A percentile compares a stretch with the other conserved stretches of the same genome.
These are phyloP conservation scores for Coccomyxa sp. DNA, from an alignment of 139 green algal species.

Conservation along the genomic window DNA sequence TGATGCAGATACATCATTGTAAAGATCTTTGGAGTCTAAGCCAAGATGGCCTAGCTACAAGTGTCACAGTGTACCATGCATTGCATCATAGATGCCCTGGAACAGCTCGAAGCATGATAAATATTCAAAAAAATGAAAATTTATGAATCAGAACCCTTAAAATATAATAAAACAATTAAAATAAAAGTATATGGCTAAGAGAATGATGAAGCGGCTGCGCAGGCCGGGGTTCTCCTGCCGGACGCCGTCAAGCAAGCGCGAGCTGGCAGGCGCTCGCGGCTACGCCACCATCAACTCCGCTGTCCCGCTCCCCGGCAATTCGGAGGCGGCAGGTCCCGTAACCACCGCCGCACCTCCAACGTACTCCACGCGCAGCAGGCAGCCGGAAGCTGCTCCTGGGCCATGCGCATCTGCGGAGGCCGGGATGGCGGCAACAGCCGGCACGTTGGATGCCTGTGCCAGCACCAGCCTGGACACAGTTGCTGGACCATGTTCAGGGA, in stretches of 20 bases:
- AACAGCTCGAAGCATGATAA: no score
- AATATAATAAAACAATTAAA: neutral
- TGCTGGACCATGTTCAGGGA: no score
- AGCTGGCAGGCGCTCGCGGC: constrained; percentile 42
- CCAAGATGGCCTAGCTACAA: no score
- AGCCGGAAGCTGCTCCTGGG: neutral
- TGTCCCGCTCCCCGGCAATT: neutral
- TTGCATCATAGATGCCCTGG: neutral
- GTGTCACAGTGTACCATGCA: neutral
- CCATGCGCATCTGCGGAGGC: neutral
- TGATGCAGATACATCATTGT: neutral
- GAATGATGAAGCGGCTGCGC: neutral
- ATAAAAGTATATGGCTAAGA: neutral
- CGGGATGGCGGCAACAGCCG: neutral
- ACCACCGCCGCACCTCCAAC: neutral
- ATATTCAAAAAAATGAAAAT: neutral
- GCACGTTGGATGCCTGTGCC: neutral
- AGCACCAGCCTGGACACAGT: no score
- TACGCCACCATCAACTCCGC: no score
- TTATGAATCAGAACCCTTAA: neutral
- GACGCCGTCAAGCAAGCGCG: constrained; percentile 47
- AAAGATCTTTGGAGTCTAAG: neutral
- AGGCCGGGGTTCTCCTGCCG: constrained; percentile 41
- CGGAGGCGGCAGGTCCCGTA: constrained; percentile 26
- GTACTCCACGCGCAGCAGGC: neutral